A percentile compares a stretch with the other conserved stretches of the same genome.
These are phyloP conservation scores for Theobroma cacao DNA, from an alignment of 345 rosid genomes.

Conservation along the genomic window DNA sequence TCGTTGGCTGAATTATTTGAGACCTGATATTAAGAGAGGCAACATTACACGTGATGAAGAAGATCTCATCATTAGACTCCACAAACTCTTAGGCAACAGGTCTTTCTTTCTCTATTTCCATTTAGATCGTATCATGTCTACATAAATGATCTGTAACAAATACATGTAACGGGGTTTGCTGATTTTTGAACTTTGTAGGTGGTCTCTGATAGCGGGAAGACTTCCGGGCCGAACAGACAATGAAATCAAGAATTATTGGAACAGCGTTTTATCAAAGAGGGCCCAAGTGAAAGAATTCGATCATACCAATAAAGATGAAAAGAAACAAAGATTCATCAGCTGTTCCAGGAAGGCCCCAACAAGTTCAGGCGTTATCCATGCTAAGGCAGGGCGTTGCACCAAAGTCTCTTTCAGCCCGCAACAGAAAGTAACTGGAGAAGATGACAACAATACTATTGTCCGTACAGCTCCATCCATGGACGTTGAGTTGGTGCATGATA, in stretches of 20 bases:
- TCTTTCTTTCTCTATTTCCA: not conserved
- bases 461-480: not conserved
- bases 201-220: constrained; percentile 35
- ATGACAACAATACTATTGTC: not conserved
- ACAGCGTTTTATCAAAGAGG: not conserved
- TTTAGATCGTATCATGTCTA: no score
- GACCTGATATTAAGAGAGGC: constrained; percentile 49
- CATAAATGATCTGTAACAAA: no score
- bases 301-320: not conserved
- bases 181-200: constrained; percentile 14
- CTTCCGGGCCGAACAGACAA: constrained; percentile 43
- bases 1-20: constrained; percentile 40
- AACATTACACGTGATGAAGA: constrained; percentile 38
- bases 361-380: not conserved
- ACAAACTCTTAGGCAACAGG: constrained; percentile 45
- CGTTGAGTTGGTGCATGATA: not conserved
- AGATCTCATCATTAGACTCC: constrained; percentile 44
- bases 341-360: not conserved
- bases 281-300: not conserved
- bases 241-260: constrained; percentile 28
- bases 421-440: not conserved
- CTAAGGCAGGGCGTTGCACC: not conserved
- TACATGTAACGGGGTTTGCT: no score
- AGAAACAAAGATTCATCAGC: not conserved
- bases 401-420: not conserved